Evolutionary conservation across 495 filamentous ascomycete species (phyloP).

Genomic region (Aspergillus homomorphus): DNA sequence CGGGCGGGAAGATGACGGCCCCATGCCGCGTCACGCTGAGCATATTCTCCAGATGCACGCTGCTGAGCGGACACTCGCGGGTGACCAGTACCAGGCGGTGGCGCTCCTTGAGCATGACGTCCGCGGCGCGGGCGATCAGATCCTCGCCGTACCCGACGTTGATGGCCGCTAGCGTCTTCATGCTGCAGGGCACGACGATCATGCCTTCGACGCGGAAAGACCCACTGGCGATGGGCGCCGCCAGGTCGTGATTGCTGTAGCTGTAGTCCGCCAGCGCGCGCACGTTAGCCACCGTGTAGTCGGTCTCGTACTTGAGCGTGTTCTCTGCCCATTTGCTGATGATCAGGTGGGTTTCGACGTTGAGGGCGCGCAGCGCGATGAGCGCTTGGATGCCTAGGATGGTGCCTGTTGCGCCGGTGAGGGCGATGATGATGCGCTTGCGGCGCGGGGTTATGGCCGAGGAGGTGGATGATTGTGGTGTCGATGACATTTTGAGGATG

Average conservation of each 20-base stretch:
- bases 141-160: slow-evolving; percentile 36
- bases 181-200: slow-evolving; percentile 41
- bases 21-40: slow-evolving; percentile 32
- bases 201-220: slow-evolving; percentile 39
- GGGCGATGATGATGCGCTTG: slow-evolving; percentile 34
- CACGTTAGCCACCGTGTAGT: slow-evolving; percentile 30
- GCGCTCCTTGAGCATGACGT: slow-evolving; percentile 46
- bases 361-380: slow-evolving; percentile 31
- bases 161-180: slow-evolving; percentile 39
- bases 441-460: not conserved
- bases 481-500: not conserved
- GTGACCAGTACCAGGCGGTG: slow-evolving; percentile 39
- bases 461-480: not conserved
- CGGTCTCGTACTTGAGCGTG: slow-evolving; percentile 43
- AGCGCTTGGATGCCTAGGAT: slow-evolving; percentile 36
- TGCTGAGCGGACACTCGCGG: slow-evolving; percentile 43
- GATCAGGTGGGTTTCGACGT: slow-evolving; percentile 43
- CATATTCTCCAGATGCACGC: slow-evolving; percentile 48
- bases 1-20: slow-evolving; percentile 41
- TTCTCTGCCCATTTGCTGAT: slow-evolving; percentile 43
- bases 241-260: slow-evolving; percentile 37
- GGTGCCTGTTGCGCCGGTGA: slow-evolving; percentile 42
- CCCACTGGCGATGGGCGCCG: slow-evolving; percentile 33
- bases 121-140: slow-evolving; percentile 43
- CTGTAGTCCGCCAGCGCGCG: slow-evolving; percentile 35